A percentile compares a stretch with the other conserved stretches of the same genome.
Conservation (phyloP, 225 moss, liverwort and hornwort species). For the Asterella californica region DNA sequence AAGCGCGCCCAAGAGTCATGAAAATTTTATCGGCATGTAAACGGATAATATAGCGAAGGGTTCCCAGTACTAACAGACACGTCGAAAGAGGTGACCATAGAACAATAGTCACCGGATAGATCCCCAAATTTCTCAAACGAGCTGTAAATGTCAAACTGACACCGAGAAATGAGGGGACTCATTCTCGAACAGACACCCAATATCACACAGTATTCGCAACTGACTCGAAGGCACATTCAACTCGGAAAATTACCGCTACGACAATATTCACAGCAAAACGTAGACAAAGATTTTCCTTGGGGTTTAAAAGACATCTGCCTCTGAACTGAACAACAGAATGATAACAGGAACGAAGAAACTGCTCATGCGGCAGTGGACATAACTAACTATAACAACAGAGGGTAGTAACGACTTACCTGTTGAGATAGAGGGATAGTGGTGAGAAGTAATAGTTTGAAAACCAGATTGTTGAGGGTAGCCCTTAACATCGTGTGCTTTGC, state of each 20-base stretch:
- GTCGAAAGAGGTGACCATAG: not conserved
- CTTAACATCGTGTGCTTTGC: conserved; percentile 3
- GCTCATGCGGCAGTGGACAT: not conserved
- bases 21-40: not conserved
- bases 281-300: too few species aligned
- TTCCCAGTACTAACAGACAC: not conserved
- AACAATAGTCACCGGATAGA: too few species aligned
- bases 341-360: not conserved
- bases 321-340: not conserved
- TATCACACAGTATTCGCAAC: too few species aligned
- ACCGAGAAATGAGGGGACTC: too few species aligned
- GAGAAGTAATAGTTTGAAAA: conserved; percentile 2
- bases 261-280: not conserved
- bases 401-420: not conserved
- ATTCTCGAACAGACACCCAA: too few species aligned
- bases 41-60: not conserved
- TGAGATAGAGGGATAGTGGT: not conserved
- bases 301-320: not conserved
- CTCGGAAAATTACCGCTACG: too few species aligned
- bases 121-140: too few species aligned
- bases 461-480: not conserved
- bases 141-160: too few species aligned
- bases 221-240: too few species aligned
- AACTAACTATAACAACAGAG: not conserved
- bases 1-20: not conserved